Percentiles rank a stretch among this genome's conserved stretches.
phyloP scores from a whole-genome alignment of 148 eudicot species.

The Agrostemma githago region DNA sequence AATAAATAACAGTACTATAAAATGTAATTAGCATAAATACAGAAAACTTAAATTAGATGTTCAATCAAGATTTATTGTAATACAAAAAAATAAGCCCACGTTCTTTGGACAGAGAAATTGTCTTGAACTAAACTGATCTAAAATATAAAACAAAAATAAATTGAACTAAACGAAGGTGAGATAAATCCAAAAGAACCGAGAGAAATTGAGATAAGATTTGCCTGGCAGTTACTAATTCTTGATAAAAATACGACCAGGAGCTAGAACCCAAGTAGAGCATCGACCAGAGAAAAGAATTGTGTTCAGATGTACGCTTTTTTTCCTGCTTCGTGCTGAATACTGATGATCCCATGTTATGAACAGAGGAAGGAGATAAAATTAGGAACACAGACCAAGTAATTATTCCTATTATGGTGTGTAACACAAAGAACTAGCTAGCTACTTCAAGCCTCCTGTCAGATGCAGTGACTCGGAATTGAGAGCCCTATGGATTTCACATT shows the following conservation, averaged over 20 bases:
- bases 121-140: no score
- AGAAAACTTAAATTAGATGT: no score
- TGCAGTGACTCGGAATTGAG: not conserved
- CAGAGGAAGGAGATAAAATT: not conserved
- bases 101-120: no score
- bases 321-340: not conserved
- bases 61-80: no score
- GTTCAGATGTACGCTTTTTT: not conserved
- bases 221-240: not conserved
- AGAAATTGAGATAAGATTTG: no score
- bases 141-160: no score
- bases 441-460: not conserved
- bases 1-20: no score
- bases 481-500: not conserved
- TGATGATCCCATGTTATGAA: not conserved
- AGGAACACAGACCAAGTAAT: not conserved
- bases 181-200: no score
- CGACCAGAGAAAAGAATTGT: not conserved
- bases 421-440: not conserved
- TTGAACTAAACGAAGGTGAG: no score
- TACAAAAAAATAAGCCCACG: no score
- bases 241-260: not conserved
- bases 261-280: not conserved
- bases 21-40: no score
- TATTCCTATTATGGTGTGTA: not conserved